Evolutionary conservation across 257 asterid genomes (phyloP), one percentile per base, ranked within the genome.

Genomic region (Handroanthus guayacan): DNA sequence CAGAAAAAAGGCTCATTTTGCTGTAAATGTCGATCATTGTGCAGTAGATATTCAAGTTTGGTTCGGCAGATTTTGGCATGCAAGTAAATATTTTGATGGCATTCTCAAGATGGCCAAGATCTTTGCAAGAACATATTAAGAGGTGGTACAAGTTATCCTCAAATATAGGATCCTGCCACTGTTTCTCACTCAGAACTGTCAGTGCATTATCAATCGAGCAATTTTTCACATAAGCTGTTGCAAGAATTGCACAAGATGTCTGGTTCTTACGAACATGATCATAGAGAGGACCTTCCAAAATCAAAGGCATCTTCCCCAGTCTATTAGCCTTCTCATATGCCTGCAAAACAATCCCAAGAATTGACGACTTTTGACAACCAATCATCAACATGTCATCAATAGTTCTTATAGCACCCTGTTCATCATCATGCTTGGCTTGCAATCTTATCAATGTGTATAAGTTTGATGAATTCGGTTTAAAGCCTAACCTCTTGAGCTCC

Each of bases 81-180:
- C 67, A 9, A 68, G 84, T 81, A 67, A 90, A 94, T 54, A 94
- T 85, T 79, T 79, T 88, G 82, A 79, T 44, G 20, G 99, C 92
- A 55, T 89, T 79, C 72, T 85, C 92, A 47, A 87, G 87, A 77
- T 79, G 79, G 34, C 87, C 91, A 58, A 79, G 71, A 78, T 94
- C 99, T 84, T 92, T 92, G 89, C 99, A 94, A 0, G 94, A 88
- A 78, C 98, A 94, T 64, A 94, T 89, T 51, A 92, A 72, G 70
- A 90, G 86, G 84, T 92, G 99, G 87, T 94, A 88, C 84, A 90
- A 80, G 72, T 86, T 87, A 74, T 94, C 92, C 87, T 94, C 96
- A 71, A 90, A 94, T 57, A 82, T 12, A 62, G 89, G 82, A 85
- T 92, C 99, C 72, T 75, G 65, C 98, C 99, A 94, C 77, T 64